Base-by-base conservation (phyloP, 495 filamentous ascomycete species). In the Tuber aestivum region DNA sequence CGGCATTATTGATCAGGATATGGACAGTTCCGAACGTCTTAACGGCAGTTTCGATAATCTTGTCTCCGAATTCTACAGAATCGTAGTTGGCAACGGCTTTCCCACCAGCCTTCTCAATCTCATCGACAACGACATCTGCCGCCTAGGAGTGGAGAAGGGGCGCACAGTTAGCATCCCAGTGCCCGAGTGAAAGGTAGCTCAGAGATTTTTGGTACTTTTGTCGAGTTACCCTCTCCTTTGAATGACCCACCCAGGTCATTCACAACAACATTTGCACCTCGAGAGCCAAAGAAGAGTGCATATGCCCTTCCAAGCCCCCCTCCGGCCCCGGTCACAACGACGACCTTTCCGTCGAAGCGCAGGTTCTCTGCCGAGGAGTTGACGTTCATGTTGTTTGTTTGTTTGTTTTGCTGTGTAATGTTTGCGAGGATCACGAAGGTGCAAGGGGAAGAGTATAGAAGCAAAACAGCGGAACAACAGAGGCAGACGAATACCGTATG, bases 31-130 rank as follows among this genome's bases (percentile, higher is more conserved):
- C 96, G 82, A 94, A 99, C 78, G 87, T 89, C 87, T 95, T 89
- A 82, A 98, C 94, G 79, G 95, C 96, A 35, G 95, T 97, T 75
- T 97, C 92, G 86, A 99, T 97, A 84, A 99, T 98, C 83, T 87
- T 90, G 56, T 98, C 96, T 78, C 95, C 95, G 83, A 95, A 88
- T 86, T 94, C 93, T 81, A 99, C 95, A 85, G 91, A 94, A 90
- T 98, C 91, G 87, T 99, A 99, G 88, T 97, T 98, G 83, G 96
- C 94, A 42, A 97, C 94, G 73, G 95, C 96, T 87, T 97, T 97
- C 84, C 95, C 96, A 83, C 95, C 96, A 69, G 91, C 91, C 82
- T 92, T 89, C 84, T 89, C 90, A 86, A 99, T 99, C 86, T 98
- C 94, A 78, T 97, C 87, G 83, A 99, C 95, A 37, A 99, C 95